These are phyloP conservation scores for Syzygium jambos DNA, from an alignment of 345 rosid species.

Conservation along the genomic window DNA sequence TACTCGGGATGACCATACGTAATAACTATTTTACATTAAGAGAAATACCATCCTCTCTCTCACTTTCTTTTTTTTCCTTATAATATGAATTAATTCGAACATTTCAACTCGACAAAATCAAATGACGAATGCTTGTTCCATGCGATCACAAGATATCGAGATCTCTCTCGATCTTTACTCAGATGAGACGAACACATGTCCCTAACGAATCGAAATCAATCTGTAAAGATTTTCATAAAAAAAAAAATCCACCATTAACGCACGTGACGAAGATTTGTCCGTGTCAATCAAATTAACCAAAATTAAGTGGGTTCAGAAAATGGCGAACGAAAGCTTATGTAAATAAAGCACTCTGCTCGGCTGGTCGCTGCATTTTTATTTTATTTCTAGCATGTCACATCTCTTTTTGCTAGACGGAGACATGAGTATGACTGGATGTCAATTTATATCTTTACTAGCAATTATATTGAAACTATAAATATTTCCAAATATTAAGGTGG, in stretches of 20 bases:
- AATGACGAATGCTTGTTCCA: background rate
- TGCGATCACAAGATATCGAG: background rate
- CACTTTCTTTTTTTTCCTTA: rapidly evolving
- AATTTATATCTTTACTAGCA: background rate
- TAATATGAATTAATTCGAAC: background rate
- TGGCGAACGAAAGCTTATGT: background rate
- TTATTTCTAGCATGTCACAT: background rate
- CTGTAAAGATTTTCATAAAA: background rate
- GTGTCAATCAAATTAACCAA: background rate
- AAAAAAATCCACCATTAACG: background rate
- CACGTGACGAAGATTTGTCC: background rate
- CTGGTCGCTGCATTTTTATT: background rate
- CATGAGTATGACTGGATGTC: background rate
- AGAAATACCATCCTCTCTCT: background rate
- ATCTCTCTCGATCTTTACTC: background rate
- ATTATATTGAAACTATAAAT: background rate
- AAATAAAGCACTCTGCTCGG: background rate
- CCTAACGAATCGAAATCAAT: background rate
- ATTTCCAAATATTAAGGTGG: background rate
- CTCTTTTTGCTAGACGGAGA: background rate
- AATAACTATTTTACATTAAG: background rate
- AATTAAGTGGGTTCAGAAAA: background rate
- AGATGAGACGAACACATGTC: background rate
- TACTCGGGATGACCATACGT: background rate
- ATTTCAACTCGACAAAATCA: background rate